Evolutionary conservation across 2,329 filamentous ascomycete genomes (phyloP).

Genomic region (Pezicula radicicola): DNA sequence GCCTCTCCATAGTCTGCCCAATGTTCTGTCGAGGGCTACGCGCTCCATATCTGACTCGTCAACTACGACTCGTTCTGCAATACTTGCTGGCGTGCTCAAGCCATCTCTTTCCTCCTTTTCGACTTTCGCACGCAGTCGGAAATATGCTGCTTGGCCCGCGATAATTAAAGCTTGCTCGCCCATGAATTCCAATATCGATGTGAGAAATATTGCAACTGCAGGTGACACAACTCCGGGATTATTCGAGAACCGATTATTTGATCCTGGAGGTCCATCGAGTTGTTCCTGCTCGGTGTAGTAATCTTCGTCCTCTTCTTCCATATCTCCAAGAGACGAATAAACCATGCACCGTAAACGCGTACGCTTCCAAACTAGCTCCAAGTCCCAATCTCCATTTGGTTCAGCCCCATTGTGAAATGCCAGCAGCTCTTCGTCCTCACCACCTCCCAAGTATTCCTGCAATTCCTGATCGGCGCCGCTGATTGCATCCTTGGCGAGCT

Average conservation of each 20-base stretch:
- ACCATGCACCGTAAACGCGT: constrained; percentile 95
- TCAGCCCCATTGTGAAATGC: constrained; percentile 50
- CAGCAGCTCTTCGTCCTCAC: constrained; percentile 69
- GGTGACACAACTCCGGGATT: constrained; percentile 72
- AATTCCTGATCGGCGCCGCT: constrained; percentile 83
- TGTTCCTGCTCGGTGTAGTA: constrained; percentile 79
- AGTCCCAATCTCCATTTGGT: constrained; percentile 68
- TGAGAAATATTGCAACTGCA: constrained; percentile 91
- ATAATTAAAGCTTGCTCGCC: constrained; percentile 88
- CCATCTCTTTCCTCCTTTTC: constrained; percentile 58
- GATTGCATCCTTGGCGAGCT: constrained; percentile 82
- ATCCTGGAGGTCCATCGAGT: constrained; percentile 53
- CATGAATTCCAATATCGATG: constrained; percentile 90
- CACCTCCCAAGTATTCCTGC: constrained; percentile 78
- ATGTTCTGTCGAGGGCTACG: constrained; percentile 81
- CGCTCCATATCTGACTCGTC: constrained; percentile 92
- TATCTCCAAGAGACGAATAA: constrained; percentile 90
- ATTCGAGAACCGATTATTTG: constrained; percentile 53
- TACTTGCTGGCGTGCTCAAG: constrained; percentile 38
- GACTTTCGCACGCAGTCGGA: constrained; percentile 57
- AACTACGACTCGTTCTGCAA: constrained; percentile 70
- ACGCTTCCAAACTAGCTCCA: constrained; percentile 93
- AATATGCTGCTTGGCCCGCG: constrained; percentile 79
- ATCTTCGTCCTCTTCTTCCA: constrained; percentile 98
- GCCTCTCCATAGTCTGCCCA: constrained; percentile 87